Conservation (phyloP, 1,284 basidiomycete species). For the Moesziomyces sp. region DNA sequence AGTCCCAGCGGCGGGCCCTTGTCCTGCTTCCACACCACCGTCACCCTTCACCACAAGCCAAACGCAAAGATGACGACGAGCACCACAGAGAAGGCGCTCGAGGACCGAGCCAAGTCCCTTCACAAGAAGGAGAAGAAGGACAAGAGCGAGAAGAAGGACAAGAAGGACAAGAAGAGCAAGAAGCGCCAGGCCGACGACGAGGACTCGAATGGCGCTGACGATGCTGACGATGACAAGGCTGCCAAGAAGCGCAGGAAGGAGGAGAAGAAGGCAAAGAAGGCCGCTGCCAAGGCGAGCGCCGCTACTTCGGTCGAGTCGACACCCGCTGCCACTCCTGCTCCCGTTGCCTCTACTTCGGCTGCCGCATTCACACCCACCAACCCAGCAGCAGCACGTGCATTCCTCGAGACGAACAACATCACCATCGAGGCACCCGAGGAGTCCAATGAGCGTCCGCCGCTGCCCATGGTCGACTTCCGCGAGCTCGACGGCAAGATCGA, state of each 20-base stretch:
- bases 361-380: slow-evolving; percentile 62
- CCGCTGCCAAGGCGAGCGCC: slow-evolving; percentile 35
- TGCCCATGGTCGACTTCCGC: slow-evolving; percentile 79
- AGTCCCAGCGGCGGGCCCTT: neutral
- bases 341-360: slow-evolving; percentile 34
- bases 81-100: slow-evolving; percentile 39
- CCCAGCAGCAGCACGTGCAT: slow-evolving; percentile 58
- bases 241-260: slow-evolving; percentile 68
- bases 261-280: slow-evolving; percentile 56
- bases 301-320: slow-evolving; percentile 32
- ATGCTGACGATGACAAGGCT: slow-evolving; percentile 53
- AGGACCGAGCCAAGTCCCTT: slow-evolving; percentile 49
- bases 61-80: slow-evolving; percentile 25
- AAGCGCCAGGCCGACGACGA: slow-evolving; percentile 51
- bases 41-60: neutral
- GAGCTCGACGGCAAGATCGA: slow-evolving; percentile 77
- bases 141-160: slow-evolving; percentile 65
- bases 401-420: slow-evolving; percentile 62
- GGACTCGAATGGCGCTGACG: slow-evolving; percentile 13
- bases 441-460: slow-evolving; percentile 70
- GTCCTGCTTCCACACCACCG: neutral
- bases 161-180: slow-evolving; percentile 65
- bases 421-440: slow-evolving; percentile 65
- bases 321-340: slow-evolving; percentile 47
- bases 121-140: slow-evolving; percentile 67